Percentiles rank a stretch among this genome's conserved stretches.
phyloP scores from a whole-genome alignment of 345 rosid species.

The Noccaea caerulescens region DNA sequence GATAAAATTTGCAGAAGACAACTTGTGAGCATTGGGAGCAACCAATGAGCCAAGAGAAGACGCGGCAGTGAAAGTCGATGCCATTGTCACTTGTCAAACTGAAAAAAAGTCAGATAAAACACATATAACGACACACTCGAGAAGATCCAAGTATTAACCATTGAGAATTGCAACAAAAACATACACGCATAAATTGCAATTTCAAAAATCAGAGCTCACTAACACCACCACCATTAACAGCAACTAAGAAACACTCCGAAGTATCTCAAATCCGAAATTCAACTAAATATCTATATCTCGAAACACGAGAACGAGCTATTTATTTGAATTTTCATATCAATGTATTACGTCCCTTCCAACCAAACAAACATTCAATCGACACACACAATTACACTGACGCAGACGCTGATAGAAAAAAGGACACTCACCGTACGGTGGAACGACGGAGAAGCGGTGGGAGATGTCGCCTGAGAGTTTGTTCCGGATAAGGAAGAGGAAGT shows the following conservation, averaged over 20 bases:
- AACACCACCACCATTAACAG: background rate
- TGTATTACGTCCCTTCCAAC: background rate
- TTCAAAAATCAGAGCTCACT: slow-evolving; percentile 25
- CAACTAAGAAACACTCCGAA: background rate
- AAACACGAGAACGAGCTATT: background rate
- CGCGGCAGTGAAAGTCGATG: slow-evolving; percentile 71
- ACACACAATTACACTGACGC: background rate
- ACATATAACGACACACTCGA: background rate
- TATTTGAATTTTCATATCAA: too few relatives aligned
- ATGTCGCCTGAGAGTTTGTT: slow-evolving; percentile 5
- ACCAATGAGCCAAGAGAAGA: slow-evolving; percentile 69
- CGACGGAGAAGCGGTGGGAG: slow-evolving; percentile 2
- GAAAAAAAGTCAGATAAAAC: slow-evolving; percentile 5
- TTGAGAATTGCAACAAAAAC: background rate
- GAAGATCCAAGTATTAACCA: background rate
- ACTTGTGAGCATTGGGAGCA: slow-evolving; percentile 54
- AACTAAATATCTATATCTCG: background rate
- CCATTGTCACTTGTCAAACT: slow-evolving; percentile 51
- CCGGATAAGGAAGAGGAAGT: slow-evolving; percentile 27
- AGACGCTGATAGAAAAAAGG: background rate
- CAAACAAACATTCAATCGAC: background rate
- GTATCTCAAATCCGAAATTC: background rate
- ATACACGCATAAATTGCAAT: background rate
- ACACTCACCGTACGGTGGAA: slow-evolving; percentile 10
- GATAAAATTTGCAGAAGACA: slow-evolving; percentile 50